Evolutionary conservation across 2,329 filamentous ascomycete genomes (phyloP).

Genomic region (Zasmidium angulare): DNA sequence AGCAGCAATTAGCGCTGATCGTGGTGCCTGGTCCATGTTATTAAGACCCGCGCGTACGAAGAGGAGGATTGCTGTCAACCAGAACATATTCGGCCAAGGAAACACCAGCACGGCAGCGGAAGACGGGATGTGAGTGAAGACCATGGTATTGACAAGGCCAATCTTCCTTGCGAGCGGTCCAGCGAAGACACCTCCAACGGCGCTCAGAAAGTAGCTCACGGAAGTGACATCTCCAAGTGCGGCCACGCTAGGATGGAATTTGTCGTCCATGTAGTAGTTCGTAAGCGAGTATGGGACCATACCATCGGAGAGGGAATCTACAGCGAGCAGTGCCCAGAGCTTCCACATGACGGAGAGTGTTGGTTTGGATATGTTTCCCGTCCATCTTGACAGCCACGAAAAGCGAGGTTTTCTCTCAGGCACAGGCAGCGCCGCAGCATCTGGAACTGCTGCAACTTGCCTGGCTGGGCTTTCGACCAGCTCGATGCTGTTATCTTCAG

Average conservation of each 20-base stretch:
- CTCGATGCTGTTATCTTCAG: slow-evolving; percentile 21
- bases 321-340: slow-evolving; percentile 65
- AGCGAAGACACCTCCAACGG: slow-evolving; percentile 49
- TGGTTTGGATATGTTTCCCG: slow-evolving; percentile 60
- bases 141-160: slow-evolving; percentile 66
- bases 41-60: slow-evolving; percentile 63
- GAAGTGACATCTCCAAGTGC: slow-evolving; percentile 57
- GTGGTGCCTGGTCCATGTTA: slow-evolving; percentile 68
- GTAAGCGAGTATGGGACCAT: slow-evolving; percentile 57
- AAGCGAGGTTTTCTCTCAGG: slow-evolving; percentile 8
- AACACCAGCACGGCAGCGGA: slow-evolving; percentile 62
- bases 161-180: slow-evolving; percentile 66
- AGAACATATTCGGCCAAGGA: slow-evolving; percentile 53
- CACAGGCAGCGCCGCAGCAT: slow-evolving; percentile 5
- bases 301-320: slow-evolving; percentile 68
- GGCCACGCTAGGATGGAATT: slow-evolving; percentile 54
- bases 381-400: slow-evolving; percentile 23
- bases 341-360: slow-evolving; percentile 57
- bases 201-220: slow-evolving; percentile 44
- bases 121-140: slow-evolving; percentile 55
- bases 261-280: slow-evolving; percentile 58
- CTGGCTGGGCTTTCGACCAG: slow-evolving; percentile 16
- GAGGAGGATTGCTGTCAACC: slow-evolving; percentile 56
- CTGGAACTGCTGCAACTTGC: too few relatives aligned
- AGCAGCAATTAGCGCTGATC: slow-evolving; percentile 65